A percentile compares a stretch with the other conserved stretches of the same genome.
Conservation (phyloP, 768 basidiomycete genomes). For the Naganishia vaughanmartiniae region DNA sequence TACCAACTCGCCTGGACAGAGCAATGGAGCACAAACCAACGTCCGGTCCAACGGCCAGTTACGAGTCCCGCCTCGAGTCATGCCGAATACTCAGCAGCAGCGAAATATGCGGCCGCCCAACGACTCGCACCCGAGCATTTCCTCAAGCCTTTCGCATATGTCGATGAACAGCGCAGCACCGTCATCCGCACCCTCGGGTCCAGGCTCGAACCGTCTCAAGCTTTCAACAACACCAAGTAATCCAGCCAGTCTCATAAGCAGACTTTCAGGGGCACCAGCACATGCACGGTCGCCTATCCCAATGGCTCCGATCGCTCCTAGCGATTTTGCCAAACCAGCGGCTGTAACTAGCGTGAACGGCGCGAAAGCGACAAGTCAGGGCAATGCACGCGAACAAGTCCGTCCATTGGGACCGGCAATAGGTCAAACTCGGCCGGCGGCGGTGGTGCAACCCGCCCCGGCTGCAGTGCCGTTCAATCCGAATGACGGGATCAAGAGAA, state of each 20-base stretch:
- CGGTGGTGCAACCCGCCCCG: not conserved
- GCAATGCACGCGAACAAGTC: not conserved
- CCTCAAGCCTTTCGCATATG: not conserved
- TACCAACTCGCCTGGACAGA: not conserved
- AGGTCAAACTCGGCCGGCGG: not conserved
- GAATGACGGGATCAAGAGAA: slow-evolving; percentile 2
- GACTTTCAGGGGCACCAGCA: not conserved
- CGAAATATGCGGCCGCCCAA: not conserved
- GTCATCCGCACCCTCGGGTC: not conserved
- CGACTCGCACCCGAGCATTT: not conserved
- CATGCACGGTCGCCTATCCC: not conserved
- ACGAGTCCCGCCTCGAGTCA: not conserved
- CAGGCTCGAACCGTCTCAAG: not conserved
- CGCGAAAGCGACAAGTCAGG: not conserved
- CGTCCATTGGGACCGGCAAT: not conserved
- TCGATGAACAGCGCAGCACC: not conserved
- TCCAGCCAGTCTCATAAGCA: not conserved
- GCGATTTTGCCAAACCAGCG: not conserved
- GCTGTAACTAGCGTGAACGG: not conserved
- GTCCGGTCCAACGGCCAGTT: not conserved
- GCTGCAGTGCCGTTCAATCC: not conserved
- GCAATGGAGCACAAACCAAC: not conserved
- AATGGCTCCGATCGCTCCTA: not conserved
- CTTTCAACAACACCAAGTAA: not conserved
- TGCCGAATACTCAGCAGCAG: not conserved